phyloP scores from a whole-genome alignment of 2,329 filamentous ascomycete genomes.

The Tothia fuscella region DNA sequence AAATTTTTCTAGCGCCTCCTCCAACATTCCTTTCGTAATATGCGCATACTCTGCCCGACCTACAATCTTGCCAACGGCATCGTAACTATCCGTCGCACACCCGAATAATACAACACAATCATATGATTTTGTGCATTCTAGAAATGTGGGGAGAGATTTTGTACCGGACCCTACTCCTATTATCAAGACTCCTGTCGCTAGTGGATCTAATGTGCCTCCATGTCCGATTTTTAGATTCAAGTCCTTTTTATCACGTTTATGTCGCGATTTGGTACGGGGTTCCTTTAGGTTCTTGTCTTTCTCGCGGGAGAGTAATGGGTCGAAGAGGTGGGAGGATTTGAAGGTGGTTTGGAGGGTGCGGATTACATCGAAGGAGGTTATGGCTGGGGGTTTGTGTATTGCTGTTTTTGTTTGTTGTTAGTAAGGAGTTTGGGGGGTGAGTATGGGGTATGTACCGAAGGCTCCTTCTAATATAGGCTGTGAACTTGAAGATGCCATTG shows the following conservation, averaged over 20 bases:
- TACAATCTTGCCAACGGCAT: slow-evolving; percentile 73
- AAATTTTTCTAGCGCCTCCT: slow-evolving; percentile 63
- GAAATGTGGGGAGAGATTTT: slow-evolving; percentile 66
- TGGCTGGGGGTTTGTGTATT: slow-evolving; percentile 81
- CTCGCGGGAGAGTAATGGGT: slow-evolving; percentile 60
- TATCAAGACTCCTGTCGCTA: slow-evolving; percentile 87
- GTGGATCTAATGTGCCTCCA: slow-evolving; percentile 86
- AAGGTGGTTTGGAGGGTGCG: slow-evolving; percentile 78
- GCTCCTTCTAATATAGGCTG: background rate
- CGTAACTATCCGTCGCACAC: slow-evolving; percentile 85
- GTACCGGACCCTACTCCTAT: slow-evolving; percentile 80
- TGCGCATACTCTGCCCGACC: slow-evolving; percentile 64
- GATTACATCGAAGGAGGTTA: slow-evolving; percentile 82
- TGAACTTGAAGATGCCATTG: too few relatives aligned
- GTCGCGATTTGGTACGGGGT: slow-evolving; percentile 45
- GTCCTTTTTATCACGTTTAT: slow-evolving; percentile 44
- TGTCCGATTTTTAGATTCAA: slow-evolving; percentile 86
- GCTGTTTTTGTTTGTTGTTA: slow-evolving; percentile 43
- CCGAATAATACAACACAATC: slow-evolving; percentile 85
- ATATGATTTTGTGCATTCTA: slow-evolving; percentile 86
- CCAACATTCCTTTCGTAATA: slow-evolving; percentile 66
- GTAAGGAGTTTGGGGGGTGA: background rate
- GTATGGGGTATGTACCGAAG: background rate
- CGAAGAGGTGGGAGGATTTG: slow-evolving; percentile 68
- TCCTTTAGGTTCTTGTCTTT: slow-evolving; percentile 44